Conservation (phyloP, 192 early-diverging fungal species). For the Coemansia sp. region DNA sequence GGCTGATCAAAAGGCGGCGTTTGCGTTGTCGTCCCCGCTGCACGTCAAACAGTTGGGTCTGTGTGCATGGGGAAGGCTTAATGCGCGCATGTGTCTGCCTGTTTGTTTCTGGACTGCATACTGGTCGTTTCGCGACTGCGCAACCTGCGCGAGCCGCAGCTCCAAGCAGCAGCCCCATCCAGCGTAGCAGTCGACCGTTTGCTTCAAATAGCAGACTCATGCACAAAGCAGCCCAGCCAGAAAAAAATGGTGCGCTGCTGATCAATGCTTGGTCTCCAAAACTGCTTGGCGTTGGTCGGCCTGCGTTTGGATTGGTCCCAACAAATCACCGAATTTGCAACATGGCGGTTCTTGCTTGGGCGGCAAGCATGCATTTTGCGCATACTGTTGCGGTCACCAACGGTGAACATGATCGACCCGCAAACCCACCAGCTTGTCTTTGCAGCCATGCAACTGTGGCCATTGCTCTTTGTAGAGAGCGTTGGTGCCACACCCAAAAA, state of each 20-base stretch:
- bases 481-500: conserved; percentile 1
- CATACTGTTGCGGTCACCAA: too few relatives aligned
- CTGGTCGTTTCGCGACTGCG: conserved; percentile 1
- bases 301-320: background rate
- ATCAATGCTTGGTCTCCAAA: background rate
- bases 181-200: too few relatives aligned
- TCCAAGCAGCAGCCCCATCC: too few relatives aligned
- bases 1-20: conserved; percentile 2
- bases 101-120: conserved; percentile 2
- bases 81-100: background rate
- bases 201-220: background rate
- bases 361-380: too few relatives aligned
- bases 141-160: background rate
- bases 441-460: too few relatives aligned
- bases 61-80: conserved; percentile 2
- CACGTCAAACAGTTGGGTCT: background rate
- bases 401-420: too few relatives aligned
- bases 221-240: background rate
- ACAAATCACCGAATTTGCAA: background rate
- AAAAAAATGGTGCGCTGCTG: background rate
- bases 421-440: too few relatives aligned
- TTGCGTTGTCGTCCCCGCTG: conserved; percentile 1
- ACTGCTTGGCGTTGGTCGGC: background rate
- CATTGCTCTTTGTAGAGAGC: background rate
- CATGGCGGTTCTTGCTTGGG: too few relatives aligned